Evolutionary conservation across 768 basidiomycete genomes (phyloP).

Genomic region (Trametes maxima): DNA sequence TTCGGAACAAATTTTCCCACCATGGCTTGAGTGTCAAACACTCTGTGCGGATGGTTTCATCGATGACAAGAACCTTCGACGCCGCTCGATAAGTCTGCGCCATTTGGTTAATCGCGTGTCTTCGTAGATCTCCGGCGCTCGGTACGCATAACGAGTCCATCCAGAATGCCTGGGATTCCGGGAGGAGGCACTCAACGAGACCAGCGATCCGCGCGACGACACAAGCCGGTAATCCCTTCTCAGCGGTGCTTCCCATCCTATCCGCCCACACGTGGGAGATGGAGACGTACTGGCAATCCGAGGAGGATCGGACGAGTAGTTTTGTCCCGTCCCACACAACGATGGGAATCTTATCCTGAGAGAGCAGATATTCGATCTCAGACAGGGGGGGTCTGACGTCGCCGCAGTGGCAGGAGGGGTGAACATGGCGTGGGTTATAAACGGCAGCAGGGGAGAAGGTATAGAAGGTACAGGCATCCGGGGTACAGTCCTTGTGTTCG

Average conservation of each 20-base stretch:
- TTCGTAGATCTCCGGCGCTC: neutral
- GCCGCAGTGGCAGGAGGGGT: slow-evolving; percentile 2
- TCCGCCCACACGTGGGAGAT: slow-evolving; percentile 25
- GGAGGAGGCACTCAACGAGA: neutral
- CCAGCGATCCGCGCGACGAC: slow-evolving; percentile 5
- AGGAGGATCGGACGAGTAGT: neutral
- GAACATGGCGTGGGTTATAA: neutral
- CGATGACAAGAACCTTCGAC: slow-evolving; percentile 15
- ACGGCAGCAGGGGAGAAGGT: neutral
- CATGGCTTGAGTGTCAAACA: neutral
- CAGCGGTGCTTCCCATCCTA: slow-evolving; percentile 16
- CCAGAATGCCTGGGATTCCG: slow-evolving; percentile 16
- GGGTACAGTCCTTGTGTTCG: neutral
- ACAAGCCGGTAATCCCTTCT: slow-evolving; percentile 14
- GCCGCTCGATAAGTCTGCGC: slow-evolving; percentile 17
- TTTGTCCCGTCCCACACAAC: neutral
- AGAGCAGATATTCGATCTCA: neutral
- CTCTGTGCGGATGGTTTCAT: slow-evolving; percentile 4
- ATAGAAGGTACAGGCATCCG: neutral
- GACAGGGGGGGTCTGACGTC: neutral
- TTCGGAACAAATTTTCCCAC: slow-evolving; percentile 8
- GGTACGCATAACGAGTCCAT: slow-evolving; percentile 20
- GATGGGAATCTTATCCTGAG: neutral
- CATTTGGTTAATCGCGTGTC: slow-evolving; percentile 16
- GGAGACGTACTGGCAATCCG: slow-evolving; percentile 2